These are phyloP conservation scores for Saccharomyces uvarum DNA, from an alignment of 1,139 yeast species.

Conservation along the genomic window DNA sequence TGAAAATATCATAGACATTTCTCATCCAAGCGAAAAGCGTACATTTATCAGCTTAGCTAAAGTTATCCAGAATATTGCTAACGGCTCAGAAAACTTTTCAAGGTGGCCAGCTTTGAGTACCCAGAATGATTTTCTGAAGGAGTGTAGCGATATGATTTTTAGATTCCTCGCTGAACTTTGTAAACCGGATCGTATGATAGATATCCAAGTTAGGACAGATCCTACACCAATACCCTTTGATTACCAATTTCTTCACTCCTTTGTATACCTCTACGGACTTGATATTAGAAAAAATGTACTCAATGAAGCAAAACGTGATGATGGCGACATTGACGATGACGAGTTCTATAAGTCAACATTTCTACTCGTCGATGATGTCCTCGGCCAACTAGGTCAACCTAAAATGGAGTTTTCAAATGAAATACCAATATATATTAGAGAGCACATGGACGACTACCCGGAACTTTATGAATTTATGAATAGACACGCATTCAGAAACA, in stretches of 20 bases:
- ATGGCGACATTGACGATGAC: conserved; percentile 21
- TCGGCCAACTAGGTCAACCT: conserved; percentile 39
- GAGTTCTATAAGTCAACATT: conserved; percentile 23
- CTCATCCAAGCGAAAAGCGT: conserved; percentile 50
- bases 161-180: conserved; percentile 40
- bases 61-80: conserved; percentile 80
- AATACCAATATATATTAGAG: conserved; percentile 45
- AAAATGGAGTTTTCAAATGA: conserved; percentile 42
- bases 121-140: conserved; percentile 39
- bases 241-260: conserved; percentile 54
- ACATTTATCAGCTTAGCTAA: conserved; percentile 77
- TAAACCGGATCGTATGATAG: conserved; percentile 15
- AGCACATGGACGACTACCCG: conserved; percentile 41
- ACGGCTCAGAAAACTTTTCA: conserved; percentile 53
- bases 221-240: conserved; percentile 32
- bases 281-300: conserved; percentile 42
- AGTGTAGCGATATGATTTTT: conserved; percentile 41
- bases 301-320: conserved; percentile 20
- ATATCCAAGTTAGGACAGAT: conserved; percentile 15
- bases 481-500: conserved; percentile 51
- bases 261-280: conserved; percentile 54
- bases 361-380: conserved; percentile 29
- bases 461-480: conserved; percentile 69
- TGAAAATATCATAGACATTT: conserved; percentile 39
- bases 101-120: conserved; percentile 52